Evolutionary conservation across 1,284 basidiomycete genomes (phyloP), one percentile per base, ranked within the genome.

Genomic region (Papiliotrema fonsecae): DNA sequence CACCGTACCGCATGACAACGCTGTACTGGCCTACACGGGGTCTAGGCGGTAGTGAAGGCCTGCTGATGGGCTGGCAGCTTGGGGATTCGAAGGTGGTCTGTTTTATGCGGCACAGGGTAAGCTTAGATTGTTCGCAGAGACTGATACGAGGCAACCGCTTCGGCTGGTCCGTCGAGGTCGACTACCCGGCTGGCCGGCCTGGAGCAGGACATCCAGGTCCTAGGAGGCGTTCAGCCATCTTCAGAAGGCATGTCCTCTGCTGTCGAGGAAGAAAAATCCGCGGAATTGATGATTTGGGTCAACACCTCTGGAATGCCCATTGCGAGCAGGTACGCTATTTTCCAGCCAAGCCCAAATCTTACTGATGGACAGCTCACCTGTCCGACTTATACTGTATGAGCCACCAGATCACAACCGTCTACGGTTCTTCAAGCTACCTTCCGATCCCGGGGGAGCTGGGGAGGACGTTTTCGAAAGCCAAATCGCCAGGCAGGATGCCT

Each of bases 21-120:
- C 53, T 70, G 3, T 62, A 64, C 50, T 70, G 68, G 68, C 66
- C 68, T 0, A 59, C 28, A 5, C 42, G 34, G 1, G 55, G 60
- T 0, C 19, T 62, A 1, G 14, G 9, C 5, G 26, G 22, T 2
- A 14, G 19, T 6, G 11, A 31, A 5, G 66, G 68, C 9, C 24
- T 37, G 0, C 60, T 62, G 0, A 54, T 68, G 0, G 68, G 68
- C 1, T 67, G 65, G 62, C 42, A 47, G 11, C 11, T 54, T 10
- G 38, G 48, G 22, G 58, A 58, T 26, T 46, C 42, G 1, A 14
- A 64, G 1, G 52, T 57, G 37, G 62, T 66, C 10, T 52, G 61
- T 3, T 52, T 44, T 1, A 54, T 65, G 14, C 32, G 13, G 4
- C 24, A 46, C 22, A n/a, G 28, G 18, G 10, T 27, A 30, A 24